Percentiles rank a stretch among this genome's conserved stretches.
Conservation (phyloP, 1,284 basidiomycete genomes). For the Rhizopogon parksii region DNA sequence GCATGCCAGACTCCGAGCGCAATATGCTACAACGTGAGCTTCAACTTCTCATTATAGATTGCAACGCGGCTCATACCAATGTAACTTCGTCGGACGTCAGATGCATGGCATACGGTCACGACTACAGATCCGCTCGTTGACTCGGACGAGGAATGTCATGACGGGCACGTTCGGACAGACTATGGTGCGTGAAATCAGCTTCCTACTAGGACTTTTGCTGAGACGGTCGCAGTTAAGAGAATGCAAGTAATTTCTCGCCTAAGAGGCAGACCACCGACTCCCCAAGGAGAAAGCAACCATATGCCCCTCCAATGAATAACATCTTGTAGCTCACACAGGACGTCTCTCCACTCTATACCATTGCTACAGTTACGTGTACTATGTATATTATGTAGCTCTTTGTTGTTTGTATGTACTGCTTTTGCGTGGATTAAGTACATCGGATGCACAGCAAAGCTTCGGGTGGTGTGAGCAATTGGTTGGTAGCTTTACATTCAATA, state of each 20-base stretch:
- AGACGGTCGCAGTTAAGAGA: slow-evolving; percentile 38
- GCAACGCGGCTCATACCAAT: slow-evolving; percentile 42
- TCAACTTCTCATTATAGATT: slow-evolving; percentile 4
- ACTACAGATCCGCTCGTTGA: slow-evolving; percentile 60
- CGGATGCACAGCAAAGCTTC: neutral
- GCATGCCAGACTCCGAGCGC: slow-evolving; percentile 25
- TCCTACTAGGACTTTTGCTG: slow-evolving; percentile 6
- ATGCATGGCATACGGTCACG: slow-evolving; percentile 62
- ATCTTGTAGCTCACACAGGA: neutral
- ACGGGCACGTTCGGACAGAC: slow-evolving; percentile 56
- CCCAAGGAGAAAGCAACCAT: slow-evolving; percentile 28
- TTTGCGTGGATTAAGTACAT: no score
- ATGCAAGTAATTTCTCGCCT: slow-evolving; percentile 52
- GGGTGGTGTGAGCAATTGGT: neutral
- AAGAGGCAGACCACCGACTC: slow-evolving; percentile 42
- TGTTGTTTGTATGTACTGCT: slow-evolving; percentile 1
- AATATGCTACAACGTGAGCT: slow-evolving; percentile 49
- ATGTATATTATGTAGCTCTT: neutral
- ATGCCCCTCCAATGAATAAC: neutral
- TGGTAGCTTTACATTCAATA: slow-evolving; percentile 11
- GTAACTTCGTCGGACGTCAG: slow-evolving; percentile 47
- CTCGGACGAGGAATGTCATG: slow-evolving; percentile 63
- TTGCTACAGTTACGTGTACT: neutral
- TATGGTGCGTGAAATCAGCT: slow-evolving; percentile 49
- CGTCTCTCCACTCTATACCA: slow-evolving; percentile 1